Evolutionary conservation across 768 basidiomycete genomes (phyloP).

Genomic region (Suillus weaverae): DNA sequence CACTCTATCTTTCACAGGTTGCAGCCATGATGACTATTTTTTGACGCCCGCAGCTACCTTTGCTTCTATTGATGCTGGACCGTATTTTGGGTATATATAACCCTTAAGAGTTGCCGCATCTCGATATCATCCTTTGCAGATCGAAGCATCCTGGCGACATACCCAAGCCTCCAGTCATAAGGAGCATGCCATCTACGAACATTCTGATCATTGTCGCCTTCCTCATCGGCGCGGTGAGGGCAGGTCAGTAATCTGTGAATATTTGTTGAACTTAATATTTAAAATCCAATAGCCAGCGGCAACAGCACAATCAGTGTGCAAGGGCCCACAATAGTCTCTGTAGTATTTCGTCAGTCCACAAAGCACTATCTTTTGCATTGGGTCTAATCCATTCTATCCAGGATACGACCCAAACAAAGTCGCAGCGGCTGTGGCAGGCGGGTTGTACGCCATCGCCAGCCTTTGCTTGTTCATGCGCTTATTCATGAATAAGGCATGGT

Average conservation of each 20-base stretch:
- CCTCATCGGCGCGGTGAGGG: not conserved
- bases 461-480: conserved; percentile 20
- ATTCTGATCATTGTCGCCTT: not conserved
- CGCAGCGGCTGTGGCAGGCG: conserved; percentile 23
- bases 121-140: not conserved
- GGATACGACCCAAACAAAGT: conserved; percentile 27
- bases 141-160: not conserved
- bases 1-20: not conserved
- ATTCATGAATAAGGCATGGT: conserved; percentile 25
- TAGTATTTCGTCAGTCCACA: not conserved
- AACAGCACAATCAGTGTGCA: not conserved
- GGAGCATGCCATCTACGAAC: not conserved
- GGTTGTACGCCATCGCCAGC: conserved; percentile 19
- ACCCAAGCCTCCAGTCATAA: too few relatives aligned
- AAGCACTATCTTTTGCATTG: too few relatives aligned
- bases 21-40: not conserved
- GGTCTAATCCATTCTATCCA: not conserved
- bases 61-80: not conserved
- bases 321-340: not conserved
- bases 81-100: not conserved
- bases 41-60: not conserved
- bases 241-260: not conserved
- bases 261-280: not conserved
- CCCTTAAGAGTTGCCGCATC: not conserved
- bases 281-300: not conserved